These are phyloP conservation scores for Umbelopsis ramanniana DNA, from an alignment of 192 early-diverging fungal species.

Conservation along the genomic window DNA sequence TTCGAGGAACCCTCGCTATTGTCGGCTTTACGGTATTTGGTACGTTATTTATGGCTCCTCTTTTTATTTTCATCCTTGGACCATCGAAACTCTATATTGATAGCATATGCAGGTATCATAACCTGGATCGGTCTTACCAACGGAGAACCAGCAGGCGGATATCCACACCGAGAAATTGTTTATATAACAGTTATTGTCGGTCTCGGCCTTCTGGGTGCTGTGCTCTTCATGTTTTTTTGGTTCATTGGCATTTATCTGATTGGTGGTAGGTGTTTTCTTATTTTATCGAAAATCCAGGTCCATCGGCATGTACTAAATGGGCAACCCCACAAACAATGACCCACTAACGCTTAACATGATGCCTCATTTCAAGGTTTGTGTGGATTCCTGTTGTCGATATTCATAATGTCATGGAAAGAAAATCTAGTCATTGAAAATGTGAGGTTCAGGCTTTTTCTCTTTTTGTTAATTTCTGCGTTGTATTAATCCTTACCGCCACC, in stretches of 20 bases:
- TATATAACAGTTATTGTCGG: conserved; percentile 16
- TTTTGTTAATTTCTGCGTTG: neutral
- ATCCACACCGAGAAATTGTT: conserved; percentile 2
- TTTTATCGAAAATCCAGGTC: neutral
- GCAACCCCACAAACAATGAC: neutral
- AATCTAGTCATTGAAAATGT: conserved; percentile 10
- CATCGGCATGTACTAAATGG: conserved; percentile 3
- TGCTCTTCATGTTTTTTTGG: conserved; percentile 19
- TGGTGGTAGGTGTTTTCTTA: conserved; percentile 10
- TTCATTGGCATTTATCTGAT: conserved; percentile 14
- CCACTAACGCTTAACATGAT: neutral
- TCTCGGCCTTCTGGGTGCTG: conserved; percentile 5
- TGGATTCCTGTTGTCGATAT: conserved; percentile 2
- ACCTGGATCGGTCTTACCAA: conserved; percentile 25
- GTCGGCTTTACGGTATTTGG: conserved; percentile 12
- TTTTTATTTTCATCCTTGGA: neutral
- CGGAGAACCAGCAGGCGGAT: conserved; percentile 7
- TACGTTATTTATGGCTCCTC: neutral
- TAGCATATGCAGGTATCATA: neutral
- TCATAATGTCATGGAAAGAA: conserved; percentile 15
- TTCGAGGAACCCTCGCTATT: neutral
- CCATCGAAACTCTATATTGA: neutral
- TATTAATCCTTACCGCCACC: no score
- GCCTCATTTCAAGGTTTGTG: neutral
- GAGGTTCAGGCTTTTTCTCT: neutral